Evolutionary conservation across 345 rosid species (phyloP).

Genomic region (Psidium guajava): DNA sequence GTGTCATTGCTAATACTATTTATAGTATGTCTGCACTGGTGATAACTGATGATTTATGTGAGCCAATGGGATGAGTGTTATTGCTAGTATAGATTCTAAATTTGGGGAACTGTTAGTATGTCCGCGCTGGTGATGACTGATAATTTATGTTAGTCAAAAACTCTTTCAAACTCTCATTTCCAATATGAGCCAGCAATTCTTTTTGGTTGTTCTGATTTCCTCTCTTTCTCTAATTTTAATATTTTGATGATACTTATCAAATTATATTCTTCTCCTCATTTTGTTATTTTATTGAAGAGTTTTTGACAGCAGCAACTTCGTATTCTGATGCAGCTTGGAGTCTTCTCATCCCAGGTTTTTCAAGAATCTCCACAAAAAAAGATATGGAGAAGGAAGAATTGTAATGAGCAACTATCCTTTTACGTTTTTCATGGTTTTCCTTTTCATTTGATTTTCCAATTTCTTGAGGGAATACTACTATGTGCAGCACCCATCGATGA

Average conservation of each 20-base stretch:
- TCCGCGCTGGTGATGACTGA: background rate
- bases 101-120: background rate
- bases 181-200: background rate
- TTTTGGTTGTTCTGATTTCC: background rate
- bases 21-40: background rate
- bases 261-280: background rate
- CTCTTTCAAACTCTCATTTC: background rate
- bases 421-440: background rate
- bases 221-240: background rate
- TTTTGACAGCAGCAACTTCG: background rate
- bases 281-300: background rate
- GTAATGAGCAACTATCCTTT: conserved; percentile 18
- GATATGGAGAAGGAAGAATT: conserved; percentile 65
- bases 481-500: conserved; percentile 74
- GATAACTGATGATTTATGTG: background rate
- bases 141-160: background rate
- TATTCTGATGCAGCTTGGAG: conserved; percentile 70
- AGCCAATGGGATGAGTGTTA: background rate
- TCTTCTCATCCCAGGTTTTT: conserved; percentile 91
- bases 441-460: background rate
- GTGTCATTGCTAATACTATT: background rate
- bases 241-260: background rate
- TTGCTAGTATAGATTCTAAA: background rate
- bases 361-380: conserved; percentile 83
- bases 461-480: background rate